Evolutionary conservation across 352 stramenopile genomes (phyloP), one percentile per base, ranked within the genome.

Genomic region (Pythium plurisporium): DNA sequence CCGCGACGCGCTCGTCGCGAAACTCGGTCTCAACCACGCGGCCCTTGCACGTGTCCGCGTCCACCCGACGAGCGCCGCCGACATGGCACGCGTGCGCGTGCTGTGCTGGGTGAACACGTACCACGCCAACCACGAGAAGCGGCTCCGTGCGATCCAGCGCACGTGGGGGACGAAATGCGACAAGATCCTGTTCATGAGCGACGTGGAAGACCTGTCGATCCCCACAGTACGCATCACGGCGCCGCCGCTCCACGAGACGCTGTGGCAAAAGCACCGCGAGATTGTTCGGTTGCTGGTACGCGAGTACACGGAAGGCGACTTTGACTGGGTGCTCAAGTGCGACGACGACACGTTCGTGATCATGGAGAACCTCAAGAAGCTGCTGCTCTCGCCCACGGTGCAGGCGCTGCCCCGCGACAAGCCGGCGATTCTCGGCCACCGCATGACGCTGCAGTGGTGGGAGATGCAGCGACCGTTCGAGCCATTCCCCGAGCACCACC

Each of bases 111-210:
- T 93, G 26, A 91, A 90, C 71, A 95, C 82, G 59, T 91, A 82
- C 55, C 76, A 93, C 65, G 68, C 63, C 37, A 93, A 90, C 65
- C 85, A 95, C 72, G 55, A 66, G 20, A 62, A 59, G 48, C 78
- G 82, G 12, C 43, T 92, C 40, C 66, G 25, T 20, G 60, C 82
- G 20, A 93, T 95, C 57, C 79, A 91, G 63, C 58, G 57, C 31
- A 93, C 82, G 56, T 95, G 85, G 85, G 85, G 82, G 20, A 60
- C 54, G 3, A 85, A 86, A 46, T 95, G 85, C 56, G 85, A 93
- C 65, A 93, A 93, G 70, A 60, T 95, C n/a, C 47, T 95, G 2
- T 93, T 95, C 59, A 92, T 95, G 79, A 95, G 85, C 55, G 74
- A 95, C 63, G 44, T 76, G 5, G 77, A 91, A 62, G 82, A 95